Evolutionary conservation across 2,329 filamentous ascomycete genomes (phyloP).

Genomic region (Penicillium nordicum): DNA sequence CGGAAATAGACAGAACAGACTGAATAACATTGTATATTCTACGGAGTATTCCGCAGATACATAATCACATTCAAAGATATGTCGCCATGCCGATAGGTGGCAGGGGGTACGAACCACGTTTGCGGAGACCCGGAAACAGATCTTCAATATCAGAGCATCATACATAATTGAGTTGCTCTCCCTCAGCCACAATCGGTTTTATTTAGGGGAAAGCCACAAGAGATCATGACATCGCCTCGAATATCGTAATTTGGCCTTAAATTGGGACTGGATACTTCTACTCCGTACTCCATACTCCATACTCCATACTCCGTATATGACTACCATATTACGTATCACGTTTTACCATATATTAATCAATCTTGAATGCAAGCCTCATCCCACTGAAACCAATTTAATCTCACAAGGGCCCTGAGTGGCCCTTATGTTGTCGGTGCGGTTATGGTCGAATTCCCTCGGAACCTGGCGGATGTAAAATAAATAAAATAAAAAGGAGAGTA

Average conservation of each 20-base stretch:
- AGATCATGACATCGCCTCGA: neutral
- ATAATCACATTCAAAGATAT: neutral
- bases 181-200: neutral
- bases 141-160: constrained; percentile 1
- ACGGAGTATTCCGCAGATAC: too few relatives aligned
- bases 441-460: neutral
- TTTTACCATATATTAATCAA: neutral
- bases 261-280: neutral
- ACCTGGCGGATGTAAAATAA: neutral
- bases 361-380: neutral
- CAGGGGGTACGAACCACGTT: constrained; percentile 9
- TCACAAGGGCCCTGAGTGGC: neutral
- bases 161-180: neutral
- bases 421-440: neutral
- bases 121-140: constrained; percentile 5
- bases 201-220: constrained; percentile 4
- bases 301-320: neutral
- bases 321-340: neutral
- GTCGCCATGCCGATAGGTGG: neutral
- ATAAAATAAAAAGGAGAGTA: neutral
- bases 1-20: neutral
- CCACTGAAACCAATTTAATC: constrained; percentile 1
- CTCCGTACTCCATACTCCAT: too few relatives aligned
- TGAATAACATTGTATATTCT: neutral
- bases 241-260: neutral